Base-by-base conservation (phyloP, 2,329 filamentous ascomycete genomes). In the Colletotrichum filicis region DNA sequence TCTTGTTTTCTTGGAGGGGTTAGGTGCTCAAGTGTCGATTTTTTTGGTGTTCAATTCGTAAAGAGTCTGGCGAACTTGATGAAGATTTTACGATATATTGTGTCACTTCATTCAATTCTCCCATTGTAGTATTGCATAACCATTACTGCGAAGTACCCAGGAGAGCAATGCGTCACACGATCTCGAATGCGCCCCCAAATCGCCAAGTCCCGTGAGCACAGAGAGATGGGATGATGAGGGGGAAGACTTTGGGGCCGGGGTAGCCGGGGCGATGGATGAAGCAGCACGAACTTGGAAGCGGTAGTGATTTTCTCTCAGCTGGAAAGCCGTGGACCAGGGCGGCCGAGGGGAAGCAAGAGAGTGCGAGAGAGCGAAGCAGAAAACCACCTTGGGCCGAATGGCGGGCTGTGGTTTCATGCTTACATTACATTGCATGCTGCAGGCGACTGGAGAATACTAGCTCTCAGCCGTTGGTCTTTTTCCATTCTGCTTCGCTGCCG, bases 381-480 rank as follows among this genome's bases (percentile, higher is more conserved):
- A 26, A 46, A 8, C n/a, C 16, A 49, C 53, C 42, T 63, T 59
- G 58, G 68, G 52, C 58, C 69, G 58, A 64, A 72, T 59, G 24
- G 69, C 53, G 32, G 26, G 68, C 55, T 67, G 32, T 32, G 30
- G 63, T 71, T 71, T 67, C 68, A 66, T 56, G 68, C 68, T 71
- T 55, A 66, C 68, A 71, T 66, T 66, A 66, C 68, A 49, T 66
- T 71, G 68, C 68, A 71, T 71, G 62, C 55, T 61, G 68, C 62
- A 61, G 37, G 5, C 16, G 55, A 49, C 42, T 49, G 55, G 28
- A 28, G 55, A 32, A 55, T 35, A 5, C 32, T 12, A 35, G 4
- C 2, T 24, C 24, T 55, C 52, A 49, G 42, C 42, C 19, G 19
- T 55, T 55, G n/a, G 52, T 6, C 12, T 16, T 46, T n/a, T 5